Evolutionary conservation across 352 stramenopile species (phyloP), one percentile per base, ranked within the genome.

Genomic region (Pythium aquatile): DNA sequence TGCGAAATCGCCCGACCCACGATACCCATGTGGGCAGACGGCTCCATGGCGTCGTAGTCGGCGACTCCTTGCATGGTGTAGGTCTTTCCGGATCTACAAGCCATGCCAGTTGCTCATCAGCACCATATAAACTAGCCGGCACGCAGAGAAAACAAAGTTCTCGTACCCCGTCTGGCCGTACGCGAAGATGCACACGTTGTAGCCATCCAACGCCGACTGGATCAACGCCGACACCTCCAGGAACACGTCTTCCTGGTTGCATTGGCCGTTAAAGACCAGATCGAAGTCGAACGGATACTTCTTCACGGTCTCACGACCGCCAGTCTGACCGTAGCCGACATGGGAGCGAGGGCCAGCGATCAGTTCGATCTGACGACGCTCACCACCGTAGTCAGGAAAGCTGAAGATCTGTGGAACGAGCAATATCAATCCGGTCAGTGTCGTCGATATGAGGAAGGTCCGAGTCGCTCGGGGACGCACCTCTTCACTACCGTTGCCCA

Each of bases 271-370:
- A 67, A 99, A 99, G 2, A 99, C 97, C 46, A 97, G 85, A 72
- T 99, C 97, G 69, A 99, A 99, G 51, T 97, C 91, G 68, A 99
- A 99, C 44, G 70, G 83, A 69, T 93, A 93, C 74, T 93, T 93
- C 58, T 96, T 96, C 51, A 87, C 68, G 0, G 83, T 68, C 20
- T 85, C 78, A 11, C 69, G 77, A 8, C 63, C 55, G 32, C 72
- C 68, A 51, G 76, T 86, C 63, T 91, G 83, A 0, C 77, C 84
- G 49, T 95, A 95, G 35, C 85, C 79, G n/a, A 86, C 70, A 42
- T 93, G 87, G 1, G 83, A 77, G 32, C 78, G 81, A 5, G 83
- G 69, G 33, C 80, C 83, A 14, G 83, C 83, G 16, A 79, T 70
- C 7, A 95, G 72, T 33, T 94, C 87, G 53, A 95, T 89, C 35